Conservation (phyloP, 2,329 filamentous ascomycete species). For the Hymenoscyphus scutula region DNA sequence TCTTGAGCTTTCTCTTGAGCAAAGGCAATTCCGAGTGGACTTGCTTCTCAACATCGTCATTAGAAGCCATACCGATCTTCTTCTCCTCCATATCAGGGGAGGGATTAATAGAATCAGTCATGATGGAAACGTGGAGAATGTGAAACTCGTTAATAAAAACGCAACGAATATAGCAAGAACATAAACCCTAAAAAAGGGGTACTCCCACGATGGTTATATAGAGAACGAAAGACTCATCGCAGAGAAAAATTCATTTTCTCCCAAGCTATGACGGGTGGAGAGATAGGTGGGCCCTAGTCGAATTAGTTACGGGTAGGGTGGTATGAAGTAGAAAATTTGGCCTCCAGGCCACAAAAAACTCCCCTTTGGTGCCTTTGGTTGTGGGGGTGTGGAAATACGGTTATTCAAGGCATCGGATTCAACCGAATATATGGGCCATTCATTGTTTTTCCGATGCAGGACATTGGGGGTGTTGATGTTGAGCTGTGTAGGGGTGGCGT, state of each 20-base stretch:
- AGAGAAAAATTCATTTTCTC: background rate
- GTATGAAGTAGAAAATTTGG: slow-evolving; percentile 1
- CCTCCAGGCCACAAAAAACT: background rate
- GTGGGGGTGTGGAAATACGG: background rate
- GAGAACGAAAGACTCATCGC: background rate
- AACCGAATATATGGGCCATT: background rate
- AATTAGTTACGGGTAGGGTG: background rate
- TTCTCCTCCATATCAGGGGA: slow-evolving; percentile 13
- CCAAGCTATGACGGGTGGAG: background rate
- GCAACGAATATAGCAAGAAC: background rate
- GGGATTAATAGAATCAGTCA: slow-evolving; percentile 14
- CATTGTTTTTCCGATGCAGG: background rate
- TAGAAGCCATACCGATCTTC: slow-evolving; percentile 19
- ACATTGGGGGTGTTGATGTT: background rate
- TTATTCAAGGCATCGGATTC: slow-evolving; percentile 4
- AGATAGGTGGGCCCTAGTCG: background rate
- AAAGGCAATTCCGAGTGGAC: slow-evolving; percentile 12
- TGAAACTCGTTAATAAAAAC: background rate
- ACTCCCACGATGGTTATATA: background rate
- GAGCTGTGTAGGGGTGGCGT: background rate
- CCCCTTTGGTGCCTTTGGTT: too few species aligned
- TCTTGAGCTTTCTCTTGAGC: slow-evolving; percentile 44
- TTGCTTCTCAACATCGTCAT: slow-evolving; percentile 30
- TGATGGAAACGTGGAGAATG: slow-evolving; percentile 8
- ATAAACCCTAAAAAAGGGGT: background rate